Conservation (phyloP, 1,139 yeast species). For the Suhomyces panamericanus region DNA sequence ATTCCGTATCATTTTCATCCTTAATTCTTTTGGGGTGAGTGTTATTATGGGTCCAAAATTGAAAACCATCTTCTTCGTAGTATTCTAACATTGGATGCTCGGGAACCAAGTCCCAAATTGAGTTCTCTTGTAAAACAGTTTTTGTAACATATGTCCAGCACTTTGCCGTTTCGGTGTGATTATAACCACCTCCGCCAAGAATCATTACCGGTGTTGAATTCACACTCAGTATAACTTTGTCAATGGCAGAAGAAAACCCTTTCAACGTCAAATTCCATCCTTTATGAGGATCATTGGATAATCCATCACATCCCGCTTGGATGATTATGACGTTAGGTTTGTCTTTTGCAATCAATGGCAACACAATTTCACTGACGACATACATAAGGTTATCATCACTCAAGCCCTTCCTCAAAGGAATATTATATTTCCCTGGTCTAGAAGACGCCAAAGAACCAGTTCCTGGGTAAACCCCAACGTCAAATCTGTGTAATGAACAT, state of each 20-base stretch:
- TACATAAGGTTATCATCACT: constrained; percentile 42
- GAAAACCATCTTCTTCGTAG: constrained; percentile 49
- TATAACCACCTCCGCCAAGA: constrained; percentile 81
- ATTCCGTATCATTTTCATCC: constrained; percentile 39
- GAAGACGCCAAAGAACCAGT: constrained; percentile 48
- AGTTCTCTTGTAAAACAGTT: constrained; percentile 20
- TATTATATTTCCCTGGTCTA: constrained; percentile 43
- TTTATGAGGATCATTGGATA: constrained; percentile 51
- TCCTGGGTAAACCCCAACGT: constrained; percentile 73
- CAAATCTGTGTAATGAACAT: constrained; percentile 64
- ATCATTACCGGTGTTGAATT: constrained; percentile 40
- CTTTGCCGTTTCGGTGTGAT: constrained; percentile 60
- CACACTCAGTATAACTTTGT: constrained; percentile 28
- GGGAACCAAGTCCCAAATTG: constrained; percentile 46
- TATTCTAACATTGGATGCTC: constrained; percentile 49
- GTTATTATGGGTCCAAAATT: constrained; percentile 48
- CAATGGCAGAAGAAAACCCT: constrained; percentile 46
- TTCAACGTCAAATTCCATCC: constrained; percentile 70
- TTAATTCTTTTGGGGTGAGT: constrained; percentile 31
- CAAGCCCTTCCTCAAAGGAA: constrained; percentile 61
- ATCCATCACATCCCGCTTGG: constrained; percentile 75
- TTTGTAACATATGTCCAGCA: constrained; percentile 63
- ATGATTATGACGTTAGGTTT: constrained; percentile 58
- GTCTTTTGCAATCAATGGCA: constrained; percentile 41
- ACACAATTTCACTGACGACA: constrained; percentile 42